phyloP scores from a whole-genome alignment of 164 flowering plant species.

The Vitis labrusca region DNA sequence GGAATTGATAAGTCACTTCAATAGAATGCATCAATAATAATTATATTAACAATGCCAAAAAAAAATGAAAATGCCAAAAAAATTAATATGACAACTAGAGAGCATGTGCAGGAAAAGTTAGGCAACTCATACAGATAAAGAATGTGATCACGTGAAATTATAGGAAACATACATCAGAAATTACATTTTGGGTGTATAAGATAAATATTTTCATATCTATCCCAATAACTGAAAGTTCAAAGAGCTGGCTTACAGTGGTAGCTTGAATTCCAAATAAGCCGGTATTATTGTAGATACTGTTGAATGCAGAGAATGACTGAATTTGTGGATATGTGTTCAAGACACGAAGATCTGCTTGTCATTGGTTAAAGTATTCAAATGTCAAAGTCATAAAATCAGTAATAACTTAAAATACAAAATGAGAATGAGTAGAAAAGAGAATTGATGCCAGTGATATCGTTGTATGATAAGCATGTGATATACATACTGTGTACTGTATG shows the following conservation, averaged over 20 bases:
- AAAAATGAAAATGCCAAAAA: no score
- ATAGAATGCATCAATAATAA: no score
- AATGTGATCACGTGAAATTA: no score
- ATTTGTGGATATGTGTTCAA: conserved; percentile 62
- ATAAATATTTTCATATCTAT: no score
- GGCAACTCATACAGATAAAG: no score
- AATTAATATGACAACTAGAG: no score
- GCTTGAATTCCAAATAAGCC: conserved; percentile 87
- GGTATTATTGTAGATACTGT: conserved; percentile 67
- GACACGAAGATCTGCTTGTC: conserved; percentile 66
- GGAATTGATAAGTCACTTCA: no score
- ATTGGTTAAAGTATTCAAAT: neutral
- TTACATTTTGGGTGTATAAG: no score
- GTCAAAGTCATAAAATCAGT: neutral
- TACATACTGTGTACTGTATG: no score
- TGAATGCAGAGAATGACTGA: conserved; percentile 81
- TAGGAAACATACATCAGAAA: no score
- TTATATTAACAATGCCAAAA: no score
- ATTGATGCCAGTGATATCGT: neutral
- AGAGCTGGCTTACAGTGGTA: conserved; percentile 59
- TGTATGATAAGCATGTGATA: neutral
- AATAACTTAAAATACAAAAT: neutral
- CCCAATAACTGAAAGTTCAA: neutral
- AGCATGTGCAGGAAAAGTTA: neutral
- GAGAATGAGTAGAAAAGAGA: neutral